A percentile compares a stretch with the other conserved stretches of the same genome.
phyloP scores from a whole-genome alignment of 306 rosid species.

The Vicia faba region DNA sequence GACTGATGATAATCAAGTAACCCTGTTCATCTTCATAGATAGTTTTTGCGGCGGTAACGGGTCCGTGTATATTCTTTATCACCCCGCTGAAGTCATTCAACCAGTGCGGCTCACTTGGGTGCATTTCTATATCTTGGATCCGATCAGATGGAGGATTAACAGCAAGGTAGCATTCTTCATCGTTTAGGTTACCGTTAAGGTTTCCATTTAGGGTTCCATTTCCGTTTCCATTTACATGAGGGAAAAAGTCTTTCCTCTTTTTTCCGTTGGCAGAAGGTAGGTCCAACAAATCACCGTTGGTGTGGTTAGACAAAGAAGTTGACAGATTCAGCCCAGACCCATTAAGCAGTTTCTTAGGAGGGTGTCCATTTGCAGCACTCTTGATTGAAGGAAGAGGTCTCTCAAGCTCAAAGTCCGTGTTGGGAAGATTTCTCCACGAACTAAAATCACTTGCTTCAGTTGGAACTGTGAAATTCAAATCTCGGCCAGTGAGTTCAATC shows the following conservation, averaged over 20 bases:
- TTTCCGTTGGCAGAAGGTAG: constrained; percentile 67
- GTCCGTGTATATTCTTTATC: constrained; percentile 75
- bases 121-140: constrained; percentile 56
- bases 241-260: constrained; percentile 73
- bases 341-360: constrained; percentile 77
- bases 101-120: constrained; percentile 62
- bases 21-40: constrained; percentile 86
- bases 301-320: constrained; percentile 58
- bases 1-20: constrained; percentile 74
- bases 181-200: constrained; percentile 38
- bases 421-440: constrained; percentile 88
- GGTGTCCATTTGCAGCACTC: constrained; percentile 52
- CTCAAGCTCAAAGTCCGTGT: constrained; percentile 85
- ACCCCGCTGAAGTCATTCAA: constrained; percentile 76
- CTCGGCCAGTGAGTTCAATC: constrained; percentile 88
- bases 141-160: constrained; percentile 79
- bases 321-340: constrained; percentile 78
- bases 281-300: constrained; percentile 67
- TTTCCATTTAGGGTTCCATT: constrained; percentile 40
- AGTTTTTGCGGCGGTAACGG: constrained; percentile 89
- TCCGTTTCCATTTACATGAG: constrained; percentile 50
- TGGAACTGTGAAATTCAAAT: constrained; percentile 74
- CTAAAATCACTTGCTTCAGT: constrained; percentile 83
- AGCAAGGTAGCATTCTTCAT: constrained; percentile 67
- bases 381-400: constrained; percentile 65